Evolutionary conservation across 306 rosid species (phyloP).

Genomic region (Citrullus colocynthis): DNA sequence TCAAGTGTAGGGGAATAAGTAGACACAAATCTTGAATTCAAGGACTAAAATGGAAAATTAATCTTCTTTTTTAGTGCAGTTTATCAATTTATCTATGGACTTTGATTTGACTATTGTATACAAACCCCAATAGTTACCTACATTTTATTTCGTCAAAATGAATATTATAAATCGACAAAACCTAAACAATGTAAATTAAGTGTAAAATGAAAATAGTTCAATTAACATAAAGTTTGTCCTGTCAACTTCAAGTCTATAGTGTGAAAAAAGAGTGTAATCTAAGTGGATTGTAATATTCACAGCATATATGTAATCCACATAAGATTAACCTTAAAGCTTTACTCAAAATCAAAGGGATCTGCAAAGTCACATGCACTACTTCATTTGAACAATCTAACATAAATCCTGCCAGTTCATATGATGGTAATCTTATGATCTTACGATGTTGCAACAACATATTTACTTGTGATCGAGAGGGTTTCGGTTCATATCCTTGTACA

Average conservation of each 20-base stretch:
- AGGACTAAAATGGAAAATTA: too few species aligned
- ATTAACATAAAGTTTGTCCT: too few species aligned
- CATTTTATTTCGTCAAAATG: background rate
- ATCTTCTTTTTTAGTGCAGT: too few species aligned
- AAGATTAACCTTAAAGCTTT: background rate
- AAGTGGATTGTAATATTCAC: background rate
- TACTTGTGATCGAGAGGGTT: conserved; percentile 28
- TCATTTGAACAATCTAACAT: background rate
- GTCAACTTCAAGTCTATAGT: too few species aligned
- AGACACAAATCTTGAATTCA: too few species aligned
- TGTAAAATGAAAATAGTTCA: too few species aligned
- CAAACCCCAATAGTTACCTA: background rate
- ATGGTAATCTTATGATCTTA: background rate
- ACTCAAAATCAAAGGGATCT: background rate
- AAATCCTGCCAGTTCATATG: background rate
- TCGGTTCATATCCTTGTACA: conserved; percentile 85
- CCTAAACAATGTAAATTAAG: background rate
- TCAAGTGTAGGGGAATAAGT: too few species aligned
- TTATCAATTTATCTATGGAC: too few species aligned
- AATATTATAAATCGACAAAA: background rate
- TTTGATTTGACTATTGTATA: background rate
- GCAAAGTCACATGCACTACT: background rate
- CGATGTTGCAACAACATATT: background rate
- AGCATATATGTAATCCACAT: background rate
- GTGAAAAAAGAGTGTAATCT: too few species aligned